These are phyloP conservation scores for Ganoderma multipileum DNA, from an alignment of 1,284 basidiomycete genomes.

Conservation along the genomic window DNA sequence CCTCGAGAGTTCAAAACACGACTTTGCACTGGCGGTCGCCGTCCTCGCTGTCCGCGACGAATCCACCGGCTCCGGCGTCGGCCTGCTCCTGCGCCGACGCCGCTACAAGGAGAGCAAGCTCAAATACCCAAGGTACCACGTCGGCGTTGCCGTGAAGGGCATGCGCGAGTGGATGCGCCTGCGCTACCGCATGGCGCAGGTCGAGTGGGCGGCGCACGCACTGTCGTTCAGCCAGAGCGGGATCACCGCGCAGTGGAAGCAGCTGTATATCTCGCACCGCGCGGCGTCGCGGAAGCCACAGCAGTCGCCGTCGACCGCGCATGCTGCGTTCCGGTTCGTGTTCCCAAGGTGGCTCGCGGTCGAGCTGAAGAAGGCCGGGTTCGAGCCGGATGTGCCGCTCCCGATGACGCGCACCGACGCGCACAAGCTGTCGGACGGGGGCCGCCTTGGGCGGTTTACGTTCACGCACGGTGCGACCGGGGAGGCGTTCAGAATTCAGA, in stretches of 20 bases:
- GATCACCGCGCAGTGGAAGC: constrained; percentile 26
- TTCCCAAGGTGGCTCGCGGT: constrained; percentile 26
- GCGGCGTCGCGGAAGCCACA: constrained; percentile 20
- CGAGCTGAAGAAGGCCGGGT: constrained; percentile 27
- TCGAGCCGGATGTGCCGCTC: constrained; percentile 9
- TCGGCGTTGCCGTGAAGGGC: constrained; percentile 21
- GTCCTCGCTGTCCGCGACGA: constrained; percentile 23
- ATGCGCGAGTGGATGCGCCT: constrained; percentile 17
- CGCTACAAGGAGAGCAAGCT: constrained; percentile 12
- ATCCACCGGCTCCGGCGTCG: constrained; percentile 21
- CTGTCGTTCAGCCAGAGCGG: constrained; percentile 19
- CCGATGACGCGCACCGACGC: constrained; percentile 3
- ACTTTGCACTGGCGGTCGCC: constrained; percentile 21
- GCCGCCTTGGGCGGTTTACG: constrained; percentile 10
- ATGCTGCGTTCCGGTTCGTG: constrained; percentile 17
- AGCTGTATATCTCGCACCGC: constrained; percentile 27
- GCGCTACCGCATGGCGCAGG: constrained; percentile 25
- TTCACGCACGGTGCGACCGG: constrained; percentile 13
- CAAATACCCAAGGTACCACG: constrained; percentile 19
- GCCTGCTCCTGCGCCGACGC: constrained; percentile 26
- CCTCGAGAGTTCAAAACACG: constrained; percentile 16
- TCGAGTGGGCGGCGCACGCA: constrained; percentile 22
- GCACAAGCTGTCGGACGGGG: constrained; percentile 8
- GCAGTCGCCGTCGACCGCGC: neutral
- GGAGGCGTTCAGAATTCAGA: constrained; percentile 21